Evolutionary conservation across 176 grass and related monocot species (phyloP), one percentile per base, ranked within the genome.

Genomic region (Cocos nucifera): DNA sequence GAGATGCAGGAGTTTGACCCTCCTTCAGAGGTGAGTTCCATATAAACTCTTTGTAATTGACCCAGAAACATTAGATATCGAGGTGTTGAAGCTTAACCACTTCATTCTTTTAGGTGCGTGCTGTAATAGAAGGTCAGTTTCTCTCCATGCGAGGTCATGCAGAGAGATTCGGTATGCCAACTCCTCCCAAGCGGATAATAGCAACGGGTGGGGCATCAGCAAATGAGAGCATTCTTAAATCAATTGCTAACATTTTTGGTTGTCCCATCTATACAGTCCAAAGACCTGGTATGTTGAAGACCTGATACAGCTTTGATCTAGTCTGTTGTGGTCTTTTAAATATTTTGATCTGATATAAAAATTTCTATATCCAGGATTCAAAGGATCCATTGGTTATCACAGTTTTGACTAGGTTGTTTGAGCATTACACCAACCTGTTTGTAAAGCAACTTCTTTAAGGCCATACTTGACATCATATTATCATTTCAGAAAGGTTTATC

Each of bases 161-260:
- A 0, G 92, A 97, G 78, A 84, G 87, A 62, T 97, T 97, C 59
- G 92, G 92, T 26, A 88, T 97, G 92, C 81, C 92, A 29, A 88
- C 65, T 65, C 87, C 92, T 58, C 87, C 87, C 5, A 91, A 88
- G 15, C 67, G 76, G 58, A 97, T 97, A 64, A 97, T 97, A 28
- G 84, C 92, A 52, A 97, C 92, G 2, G 92, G 92, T 1, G 87
- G 92, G 4, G 92, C 87, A 50, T 97, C 92, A 22, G 79, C 83
- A 67, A 97, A 97, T 3, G 54, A 81, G 52, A 79, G 62, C 70
- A 91, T 97, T 67, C 86, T 97, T 51, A 77, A 85, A 57, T 66
- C 78, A 2, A 78, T 97, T 0, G 72, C 84, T 0, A 65, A 84
- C 53, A 91, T 97, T 61, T 97, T 97, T 56, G 87, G 92, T 16